Percentiles rank a stretch among this genome's conserved stretches.
phyloP scores from a whole-genome alignment of 2,329 filamentous ascomycete genomes.

The Botrytis sinoallii region DNA sequence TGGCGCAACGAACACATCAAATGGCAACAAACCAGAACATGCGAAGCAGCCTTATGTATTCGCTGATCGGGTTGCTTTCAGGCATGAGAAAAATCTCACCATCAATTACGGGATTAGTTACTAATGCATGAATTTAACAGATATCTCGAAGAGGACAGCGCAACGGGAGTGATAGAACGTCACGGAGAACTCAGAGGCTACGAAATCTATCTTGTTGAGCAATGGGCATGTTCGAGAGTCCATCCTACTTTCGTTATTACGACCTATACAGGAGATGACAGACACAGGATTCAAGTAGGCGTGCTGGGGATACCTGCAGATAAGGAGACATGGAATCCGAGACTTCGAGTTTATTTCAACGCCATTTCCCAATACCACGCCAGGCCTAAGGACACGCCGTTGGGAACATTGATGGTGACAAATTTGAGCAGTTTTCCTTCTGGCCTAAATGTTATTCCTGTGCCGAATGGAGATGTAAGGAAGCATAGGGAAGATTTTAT shows the following conservation, averaged over 20 bases:
- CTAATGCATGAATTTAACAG: conserved; percentile 38
- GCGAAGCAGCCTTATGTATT: conserved; percentile 49
- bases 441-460: conserved; percentile 83
- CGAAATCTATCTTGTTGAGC: conserved; percentile 91
- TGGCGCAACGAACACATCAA: conserved; percentile 4
- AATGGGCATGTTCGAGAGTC: conserved; percentile 91
- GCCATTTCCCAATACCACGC: conserved; percentile 84
- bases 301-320: conserved; percentile 81
- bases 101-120: background rate
- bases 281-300: conserved; percentile 73
- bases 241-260: conserved; percentile 90
- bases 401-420: conserved; percentile 89
- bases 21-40: conserved; percentile 14
- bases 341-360: conserved; percentile 79
- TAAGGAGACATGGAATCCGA: conserved; percentile 73
- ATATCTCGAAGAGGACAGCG: conserved; percentile 82
- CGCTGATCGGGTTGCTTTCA: conserved; percentile 63
- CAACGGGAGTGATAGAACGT: conserved; percentile 71
- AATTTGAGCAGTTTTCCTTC: conserved; percentile 92
- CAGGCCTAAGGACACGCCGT: conserved; percentile 72
- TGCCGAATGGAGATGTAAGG: conserved; percentile 81
- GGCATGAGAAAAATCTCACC: conserved; percentile 32
- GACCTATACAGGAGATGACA: conserved; percentile 85
- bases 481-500: conserved; percentile 82
- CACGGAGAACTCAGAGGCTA: conserved; percentile 73